Base-by-base conservation (phyloP, 2,329 filamentous ascomycete genomes). In the Aspergillus aculeatus region DNA sequence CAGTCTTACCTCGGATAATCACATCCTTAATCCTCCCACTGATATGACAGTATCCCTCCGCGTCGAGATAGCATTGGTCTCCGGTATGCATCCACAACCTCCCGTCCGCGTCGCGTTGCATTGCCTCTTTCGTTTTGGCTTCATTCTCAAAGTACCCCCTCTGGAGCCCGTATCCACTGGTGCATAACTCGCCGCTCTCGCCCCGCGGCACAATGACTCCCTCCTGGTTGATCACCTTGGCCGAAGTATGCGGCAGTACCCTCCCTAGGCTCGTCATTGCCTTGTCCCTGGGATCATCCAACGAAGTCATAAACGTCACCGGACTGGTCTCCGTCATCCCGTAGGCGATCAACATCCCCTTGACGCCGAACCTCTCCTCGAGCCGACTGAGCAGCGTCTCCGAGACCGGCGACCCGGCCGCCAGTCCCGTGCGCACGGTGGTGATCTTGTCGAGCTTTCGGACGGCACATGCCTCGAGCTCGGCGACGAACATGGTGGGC, bases 21-120 rank as follows among this genome's bases (percentile, higher is more conserved):
- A 91, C 89, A 60, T 91, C 88, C 77, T 91, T 91, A 74, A 90
- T 88, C 19, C 88, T 78, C 0, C 88, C 88, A 0, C 88, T 90
- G 65, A 91, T 90, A 16, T 78, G 80, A 64, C 86, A 89, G 68
- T 89, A 89, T 0, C 87, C 88, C 5, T 83, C 74, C 1, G 71
- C 61, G 57, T 81, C 77, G 62, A 83, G 76, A 19, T 76, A 67
- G 0, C 73, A 80, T 63, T 82, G 77, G 58, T 84, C 81, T 14
- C 86, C 86, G 0, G 86, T 89, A 60, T 84, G 81, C 63, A 83
- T 75, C 86, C 87, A 89, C 62, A 86, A n/a, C 21, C 61, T 58
- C 11, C 68, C 69, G 67, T 78, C 73, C 50, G 84, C 83, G 60
- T 89, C 86, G 62, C 86, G 84, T 11, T 86, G 80, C 55, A 89